Percentiles rank a stretch among this genome's conserved stretches.
Evolutionary conservation across 495 filamentous ascomycete genomes (phyloP).

Genomic region (Penicillium cosmopolitanum): DNA sequence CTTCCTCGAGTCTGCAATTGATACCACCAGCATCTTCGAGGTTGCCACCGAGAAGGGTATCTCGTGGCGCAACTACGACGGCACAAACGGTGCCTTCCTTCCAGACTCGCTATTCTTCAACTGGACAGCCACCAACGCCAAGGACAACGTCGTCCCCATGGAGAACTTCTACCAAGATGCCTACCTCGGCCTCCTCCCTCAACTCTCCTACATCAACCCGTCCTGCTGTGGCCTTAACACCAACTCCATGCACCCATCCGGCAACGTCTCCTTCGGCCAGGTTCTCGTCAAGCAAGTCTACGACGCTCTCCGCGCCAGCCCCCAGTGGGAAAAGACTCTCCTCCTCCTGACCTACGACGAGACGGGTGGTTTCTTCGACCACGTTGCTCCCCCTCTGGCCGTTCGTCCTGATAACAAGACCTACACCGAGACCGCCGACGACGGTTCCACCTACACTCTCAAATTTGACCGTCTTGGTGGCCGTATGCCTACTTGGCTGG

Average conservation of each 20-base stretch:
- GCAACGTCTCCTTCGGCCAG: constrained; percentile 52
- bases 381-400: constrained; percentile 51
- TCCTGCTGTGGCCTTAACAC: constrained; percentile 53
- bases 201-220: constrained; percentile 58
- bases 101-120: constrained; percentile 46
- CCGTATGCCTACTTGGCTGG: constrained; percentile 55
- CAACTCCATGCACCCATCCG: constrained; percentile 55
- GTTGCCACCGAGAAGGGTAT: constrained; percentile 44
- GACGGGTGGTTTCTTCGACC: constrained; percentile 57
- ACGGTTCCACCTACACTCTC: constrained; percentile 50
- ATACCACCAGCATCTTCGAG: constrained; percentile 50
- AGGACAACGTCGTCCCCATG: constrained; percentile 40
- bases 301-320: constrained; percentile 50
- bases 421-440: constrained; percentile 47
- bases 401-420: constrained; percentile 47
- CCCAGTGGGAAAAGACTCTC: constrained; percentile 54
- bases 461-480: constrained; percentile 55
- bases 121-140: constrained; percentile 46
- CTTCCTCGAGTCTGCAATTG: constrained; percentile 42
- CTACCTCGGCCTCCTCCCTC: constrained; percentile 44
- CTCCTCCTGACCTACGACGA: constrained; percentile 56
- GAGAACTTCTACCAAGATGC: constrained; percentile 49
- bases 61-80: constrained; percentile 57
- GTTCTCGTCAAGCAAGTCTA: constrained; percentile 56
- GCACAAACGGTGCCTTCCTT: constrained; percentile 39